These are phyloP conservation scores for Gyrodon lividus DNA, from an alignment of 768 basidiomycete genomes.

Conservation along the genomic window DNA sequence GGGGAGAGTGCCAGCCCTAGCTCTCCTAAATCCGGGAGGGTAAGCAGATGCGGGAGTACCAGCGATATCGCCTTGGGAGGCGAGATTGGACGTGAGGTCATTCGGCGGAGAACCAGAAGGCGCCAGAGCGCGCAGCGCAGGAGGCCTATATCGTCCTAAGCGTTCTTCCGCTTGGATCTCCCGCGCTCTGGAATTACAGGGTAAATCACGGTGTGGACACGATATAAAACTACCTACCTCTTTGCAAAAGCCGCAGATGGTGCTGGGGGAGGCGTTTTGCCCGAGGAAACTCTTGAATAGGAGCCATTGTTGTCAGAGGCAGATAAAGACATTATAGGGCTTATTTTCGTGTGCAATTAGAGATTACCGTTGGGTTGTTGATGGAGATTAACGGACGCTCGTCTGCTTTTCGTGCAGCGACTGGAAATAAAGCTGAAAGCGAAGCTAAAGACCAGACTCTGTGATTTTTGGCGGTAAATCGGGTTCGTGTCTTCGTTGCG, in stretches of 20 bases:
- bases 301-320: conserved; percentile 78
- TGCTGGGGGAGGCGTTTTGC: conserved; percentile 88
- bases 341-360: conserved; percentile 63
- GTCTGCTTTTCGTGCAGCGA: conserved; percentile 32
- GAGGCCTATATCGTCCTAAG: conserved; percentile 73
- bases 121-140: conserved; percentile 68
- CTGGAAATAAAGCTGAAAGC: conserved; percentile 21
- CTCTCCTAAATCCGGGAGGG: conserved; percentile 87
- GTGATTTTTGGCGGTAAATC: conserved; percentile 16
- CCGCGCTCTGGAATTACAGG: conserved; percentile 56
- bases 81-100: conserved; percentile 58
- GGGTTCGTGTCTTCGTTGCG: conserved; percentile 28
- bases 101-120: conserved; percentile 73
- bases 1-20: conserved; percentile 96
- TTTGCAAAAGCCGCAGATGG: conserved; percentile 89
- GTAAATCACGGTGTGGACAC: conserved; percentile 19
- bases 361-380: conserved; percentile 59
- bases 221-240: conserved; percentile 49
- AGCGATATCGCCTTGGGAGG: conserved; percentile 56
- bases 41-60: conserved; percentile 70
- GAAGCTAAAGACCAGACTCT: conserved; percentile 18
- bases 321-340: conserved; percentile 89
- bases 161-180: conserved; percentile 82
- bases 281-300: conserved; percentile 80
- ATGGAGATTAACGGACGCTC: conserved; percentile 33